phyloP scores from a whole-genome alignment of 345 rosid genomes.

The Euphorbia tirucalli region DNA sequence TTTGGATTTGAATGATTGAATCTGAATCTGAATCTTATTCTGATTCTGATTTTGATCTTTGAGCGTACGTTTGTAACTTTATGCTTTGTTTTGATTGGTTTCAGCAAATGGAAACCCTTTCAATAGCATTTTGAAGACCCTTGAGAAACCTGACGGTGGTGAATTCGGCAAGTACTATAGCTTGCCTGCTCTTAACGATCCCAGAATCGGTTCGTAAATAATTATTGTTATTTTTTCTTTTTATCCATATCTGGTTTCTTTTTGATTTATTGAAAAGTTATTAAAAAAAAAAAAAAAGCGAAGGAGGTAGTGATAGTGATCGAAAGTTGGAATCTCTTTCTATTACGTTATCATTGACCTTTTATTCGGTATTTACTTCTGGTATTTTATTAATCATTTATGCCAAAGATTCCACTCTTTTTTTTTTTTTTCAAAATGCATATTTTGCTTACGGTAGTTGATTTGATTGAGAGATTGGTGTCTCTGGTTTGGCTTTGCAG shows the following conservation, averaged over 20 bases:
- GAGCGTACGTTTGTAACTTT: neutral
- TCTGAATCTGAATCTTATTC: neutral
- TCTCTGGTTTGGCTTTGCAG: slow-evolving; percentile 32
- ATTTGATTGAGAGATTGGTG: slow-evolving; percentile 5
- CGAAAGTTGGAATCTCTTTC: neutral
- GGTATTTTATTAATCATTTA: neutral
- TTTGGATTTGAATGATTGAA: neutral
- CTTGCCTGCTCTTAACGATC: slow-evolving; percentile 67
- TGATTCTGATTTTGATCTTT: slow-evolving; percentile 6
- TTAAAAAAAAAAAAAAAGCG: too few relatives aligned
- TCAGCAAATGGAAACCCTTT: slow-evolving; percentile 57
- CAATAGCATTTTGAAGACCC: slow-evolving; percentile 54
- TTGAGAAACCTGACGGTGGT: slow-evolving; percentile 61
- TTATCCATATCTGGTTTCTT: neutral
- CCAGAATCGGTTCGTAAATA: slow-evolving; percentile 56
- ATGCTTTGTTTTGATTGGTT: slow-evolving; percentile 15
- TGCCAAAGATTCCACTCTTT: neutral
- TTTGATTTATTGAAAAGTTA: slow-evolving; percentile 9
- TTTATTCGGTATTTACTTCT: neutral
- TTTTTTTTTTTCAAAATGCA: neutral
- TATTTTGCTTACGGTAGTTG: neutral
- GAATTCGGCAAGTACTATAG: slow-evolving; percentile 63
- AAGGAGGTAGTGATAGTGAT: neutral
- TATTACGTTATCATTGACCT: slow-evolving; percentile 1
- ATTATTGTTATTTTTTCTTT: neutral